Percentiles rank a stretch among this genome's conserved stretches.
These are phyloP conservation scores for Berberis thunbergii DNA, from an alignment of 164 flowering plant genomes.

Conservation along the genomic window DNA sequence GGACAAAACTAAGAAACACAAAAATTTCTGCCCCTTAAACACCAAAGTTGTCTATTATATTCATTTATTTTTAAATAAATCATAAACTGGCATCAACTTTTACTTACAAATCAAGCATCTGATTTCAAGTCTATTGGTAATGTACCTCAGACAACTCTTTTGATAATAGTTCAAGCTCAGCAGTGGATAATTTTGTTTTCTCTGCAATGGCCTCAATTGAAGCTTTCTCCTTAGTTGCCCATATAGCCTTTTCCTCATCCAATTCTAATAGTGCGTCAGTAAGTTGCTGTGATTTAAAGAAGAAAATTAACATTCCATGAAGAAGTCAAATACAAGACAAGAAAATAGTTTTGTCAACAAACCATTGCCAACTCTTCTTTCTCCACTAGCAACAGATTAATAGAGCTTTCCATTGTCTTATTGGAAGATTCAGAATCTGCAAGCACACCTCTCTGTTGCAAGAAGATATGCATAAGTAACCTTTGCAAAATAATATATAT, in stretches of 20 bases:
- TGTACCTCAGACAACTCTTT: slow-evolving; percentile 51
- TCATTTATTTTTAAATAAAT: too few relatives aligned
- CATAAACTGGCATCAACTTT: too few relatives aligned
- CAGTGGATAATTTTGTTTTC: slow-evolving; percentile 30
- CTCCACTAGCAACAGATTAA: slow-evolving; percentile 41
- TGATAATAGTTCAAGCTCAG: slow-evolving; percentile 39
- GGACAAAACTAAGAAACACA: too few relatives aligned
- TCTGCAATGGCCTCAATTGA: slow-evolving; percentile 49
- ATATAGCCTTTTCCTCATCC: slow-evolving; percentile 84
- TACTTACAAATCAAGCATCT: too few relatives aligned
- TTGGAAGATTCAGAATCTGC: slow-evolving; percentile 38
- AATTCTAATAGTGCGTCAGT: slow-evolving; percentile 69
- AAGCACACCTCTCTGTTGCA: slow-evolving; percentile 34
- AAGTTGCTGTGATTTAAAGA: slow-evolving; percentile 50
- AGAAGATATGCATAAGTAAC: neutral
- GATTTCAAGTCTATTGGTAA: too few relatives aligned
- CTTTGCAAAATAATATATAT: neutral
- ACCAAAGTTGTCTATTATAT: too few relatives aligned
- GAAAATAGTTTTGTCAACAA: slow-evolving; percentile 1
- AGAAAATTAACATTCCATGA: slow-evolving; percentile 1
- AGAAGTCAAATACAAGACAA: slow-evolving; percentile 1
- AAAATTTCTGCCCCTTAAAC: too few relatives aligned
- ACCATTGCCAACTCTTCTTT: slow-evolving; percentile 91
- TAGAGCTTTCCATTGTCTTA: slow-evolving; percentile 32
- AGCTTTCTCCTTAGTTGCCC: slow-evolving; percentile 78